A percentile compares a stretch with the other conserved stretches of the same genome.
Conservation (phyloP, 768 basidiomycete genomes). For the Leccinum fibrillosum region DNA sequence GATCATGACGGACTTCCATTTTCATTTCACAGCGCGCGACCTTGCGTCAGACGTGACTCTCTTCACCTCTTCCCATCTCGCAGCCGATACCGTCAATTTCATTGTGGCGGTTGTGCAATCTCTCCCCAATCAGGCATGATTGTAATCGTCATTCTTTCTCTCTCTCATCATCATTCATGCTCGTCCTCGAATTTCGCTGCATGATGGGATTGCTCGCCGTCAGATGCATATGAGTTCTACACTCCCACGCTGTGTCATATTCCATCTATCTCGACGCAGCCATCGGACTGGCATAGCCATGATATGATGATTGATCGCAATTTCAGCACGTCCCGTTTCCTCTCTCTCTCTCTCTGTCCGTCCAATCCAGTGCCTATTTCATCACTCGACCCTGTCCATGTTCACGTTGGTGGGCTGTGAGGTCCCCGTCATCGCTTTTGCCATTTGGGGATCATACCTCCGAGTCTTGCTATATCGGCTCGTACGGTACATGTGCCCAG, state of each 20-base stretch:
- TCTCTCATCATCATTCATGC: neutral
- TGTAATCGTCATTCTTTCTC: neutral
- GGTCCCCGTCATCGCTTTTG: constrained; percentile 22
- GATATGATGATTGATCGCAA: neutral
- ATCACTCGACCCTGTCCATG: constrained; percentile 5
- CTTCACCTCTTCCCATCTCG: constrained; percentile 9
- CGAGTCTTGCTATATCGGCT: constrained; percentile 4
- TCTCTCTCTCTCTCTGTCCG: neutral
- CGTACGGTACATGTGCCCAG: constrained; percentile 9
- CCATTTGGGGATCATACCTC: constrained; percentile 14
- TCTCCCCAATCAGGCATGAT: constrained; percentile 5
- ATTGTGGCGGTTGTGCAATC: neutral
- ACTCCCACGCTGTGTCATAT: neutral
- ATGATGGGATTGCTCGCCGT: neutral
- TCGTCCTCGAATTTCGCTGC: neutral
- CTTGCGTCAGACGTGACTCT: constrained; percentile 2
- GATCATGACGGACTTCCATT: constrained; percentile 19
- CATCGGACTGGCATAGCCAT: neutral
- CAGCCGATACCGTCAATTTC: constrained; percentile 12
- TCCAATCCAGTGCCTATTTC: neutral
- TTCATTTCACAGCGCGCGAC: constrained; percentile 13
- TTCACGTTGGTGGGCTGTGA: constrained; percentile 4
- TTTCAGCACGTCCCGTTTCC: neutral
- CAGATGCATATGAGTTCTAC: neutral
- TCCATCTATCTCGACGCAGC: neutral